Base-by-base conservation (phyloP, 1,139 yeast species). In the Zygoascus sp. region DNA sequence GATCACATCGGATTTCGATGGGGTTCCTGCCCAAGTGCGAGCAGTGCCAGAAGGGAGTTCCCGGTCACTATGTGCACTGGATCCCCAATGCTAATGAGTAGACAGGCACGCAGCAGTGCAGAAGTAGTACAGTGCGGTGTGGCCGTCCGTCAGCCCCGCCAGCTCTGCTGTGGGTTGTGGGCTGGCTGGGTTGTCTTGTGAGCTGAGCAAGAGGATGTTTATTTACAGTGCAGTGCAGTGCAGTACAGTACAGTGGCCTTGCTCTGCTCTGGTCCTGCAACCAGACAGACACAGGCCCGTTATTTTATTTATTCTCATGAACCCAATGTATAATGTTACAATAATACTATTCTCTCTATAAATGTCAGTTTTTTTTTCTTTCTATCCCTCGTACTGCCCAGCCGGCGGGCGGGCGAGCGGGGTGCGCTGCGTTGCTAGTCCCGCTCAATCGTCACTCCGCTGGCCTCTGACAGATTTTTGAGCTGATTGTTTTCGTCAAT, bases 51-150 rank as follows among this genome's bases (percentile, higher is more conserved):
- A 34, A 35, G n/a, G 39, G 40, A 11, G 45, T 42, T 19, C 23
- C 27, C 35, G 45, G 45, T 2, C 45, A 42, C 27, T 42, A 42
- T 19, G 45, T 35, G n/a, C 45, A 42, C 25, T 42, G 45, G 45
- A 25, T 36, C 15, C 36, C 39, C 9, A 34, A 36, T 20, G 35
- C n/a, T n/a, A n/a, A n/a, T n/a, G n/a, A n/a, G n/a, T n/a, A n/a
- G n/a, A n/a, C n/a, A n/a, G 9, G 35, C 35, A n/a, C 35, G 19
- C 35, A 6, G 19, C 19, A n/a, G 27, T 10, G 10, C 9, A 10
- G 9, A 7, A 7, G 27, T 7, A 10, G 27, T 23, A 10, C 9
- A 7, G 7, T 7, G 27, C 27, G 9, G 27, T 23, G 7, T 23
- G 27, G 27, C 27, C 27, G 27, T 23, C 27, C 10, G 10, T 10